Evolutionary conservation across 2,329 filamentous ascomycete species (phyloP).

Genomic region (Fusarium continuum): DNA sequence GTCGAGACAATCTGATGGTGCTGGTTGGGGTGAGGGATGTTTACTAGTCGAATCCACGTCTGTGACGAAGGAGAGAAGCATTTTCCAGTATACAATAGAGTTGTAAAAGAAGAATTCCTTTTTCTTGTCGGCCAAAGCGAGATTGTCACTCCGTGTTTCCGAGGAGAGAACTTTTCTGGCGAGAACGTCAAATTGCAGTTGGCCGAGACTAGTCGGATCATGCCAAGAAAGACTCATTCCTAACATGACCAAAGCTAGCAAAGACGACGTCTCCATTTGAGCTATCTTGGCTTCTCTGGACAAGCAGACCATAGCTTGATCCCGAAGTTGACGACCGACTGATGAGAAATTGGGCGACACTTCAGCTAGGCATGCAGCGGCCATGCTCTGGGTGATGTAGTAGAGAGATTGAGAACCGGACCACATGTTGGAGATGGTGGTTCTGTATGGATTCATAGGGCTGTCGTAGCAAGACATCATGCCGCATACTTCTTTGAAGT

Average conservation of each 20-base stretch:
- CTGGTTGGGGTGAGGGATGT: slow-evolving; percentile 13
- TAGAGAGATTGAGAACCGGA: slow-evolving; percentile 66
- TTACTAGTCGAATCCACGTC: slow-evolving; percentile 23
- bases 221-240: slow-evolving; percentile 70
- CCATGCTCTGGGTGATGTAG: slow-evolving; percentile 71
- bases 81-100: slow-evolving; percentile 42
- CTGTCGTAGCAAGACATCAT: slow-evolving; percentile 73
- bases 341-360: slow-evolving; percentile 56
- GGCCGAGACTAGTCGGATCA: slow-evolving; percentile 62
- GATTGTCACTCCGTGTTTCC: not conserved
- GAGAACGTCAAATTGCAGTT: slow-evolving; percentile 31
- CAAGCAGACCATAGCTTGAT: slow-evolving; percentile 60
- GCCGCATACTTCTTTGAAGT: slow-evolving; percentile 69
- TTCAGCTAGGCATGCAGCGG: slow-evolving; percentile 67
- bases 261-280: slow-evolving; percentile 60
- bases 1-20: slow-evolving; percentile 11
- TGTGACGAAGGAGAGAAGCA: slow-evolving; percentile 42
- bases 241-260: slow-evolving; percentile 66
- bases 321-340: slow-evolving; percentile 58
- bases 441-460: slow-evolving; percentile 67
- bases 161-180: slow-evolving; percentile 26
- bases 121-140: slow-evolving; percentile 29
- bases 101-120: slow-evolving; percentile 43
- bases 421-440: slow-evolving; percentile 66
- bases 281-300: slow-evolving; percentile 59